Evolutionary conservation across 1,139 yeast genomes (phyloP).

Genomic region (Yamadazyma blattariae): DNA sequence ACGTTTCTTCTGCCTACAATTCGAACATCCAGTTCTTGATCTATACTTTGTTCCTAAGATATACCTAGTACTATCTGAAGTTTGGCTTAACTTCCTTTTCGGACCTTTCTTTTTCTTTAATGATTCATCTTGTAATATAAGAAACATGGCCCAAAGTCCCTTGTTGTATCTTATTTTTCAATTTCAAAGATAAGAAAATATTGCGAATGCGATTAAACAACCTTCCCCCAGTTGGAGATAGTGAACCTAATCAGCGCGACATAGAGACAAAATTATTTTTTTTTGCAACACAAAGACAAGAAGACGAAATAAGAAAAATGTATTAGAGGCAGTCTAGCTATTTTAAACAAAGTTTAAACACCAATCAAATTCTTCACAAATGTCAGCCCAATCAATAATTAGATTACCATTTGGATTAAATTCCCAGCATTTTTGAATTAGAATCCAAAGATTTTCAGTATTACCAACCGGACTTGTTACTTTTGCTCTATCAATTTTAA

Average conservation of each 20-base stretch:
- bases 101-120: slow-evolving; percentile 7
- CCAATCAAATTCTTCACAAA: slow-evolving; percentile 30
- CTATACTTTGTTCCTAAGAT: slow-evolving; percentile 14
- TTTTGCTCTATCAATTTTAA: slow-evolving; percentile 10
- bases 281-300: too few species aligned
- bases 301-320: too few species aligned
- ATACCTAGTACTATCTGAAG: slow-evolving; percentile 5
- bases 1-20: slow-evolving; percentile 18
- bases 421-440: slow-evolving; percentile 27
- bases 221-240: too few species aligned
- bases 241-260: too few species aligned
- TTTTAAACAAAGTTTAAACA: too few species aligned
- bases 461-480: slow-evolving; percentile 21
- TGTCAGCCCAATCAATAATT: slow-evolving; percentile 27
- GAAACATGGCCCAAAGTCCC: slow-evolving; percentile 10
- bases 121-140: slow-evolving; percentile 12
- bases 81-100: slow-evolving; percentile 9
- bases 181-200: too few species aligned
- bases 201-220: too few species aligned
- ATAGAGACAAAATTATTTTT: too few species aligned
- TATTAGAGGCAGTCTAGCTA: too few species aligned
- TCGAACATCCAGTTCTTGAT: slow-evolving; percentile 19
- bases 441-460: slow-evolving; percentile 15
- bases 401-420: slow-evolving; percentile 21
- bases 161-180: too few species aligned